Evolutionary conservation across 257 asterid genomes (phyloP), one percentile per base, ranked within the genome.

Genomic region (Nicotiana obtusifolia): DNA sequence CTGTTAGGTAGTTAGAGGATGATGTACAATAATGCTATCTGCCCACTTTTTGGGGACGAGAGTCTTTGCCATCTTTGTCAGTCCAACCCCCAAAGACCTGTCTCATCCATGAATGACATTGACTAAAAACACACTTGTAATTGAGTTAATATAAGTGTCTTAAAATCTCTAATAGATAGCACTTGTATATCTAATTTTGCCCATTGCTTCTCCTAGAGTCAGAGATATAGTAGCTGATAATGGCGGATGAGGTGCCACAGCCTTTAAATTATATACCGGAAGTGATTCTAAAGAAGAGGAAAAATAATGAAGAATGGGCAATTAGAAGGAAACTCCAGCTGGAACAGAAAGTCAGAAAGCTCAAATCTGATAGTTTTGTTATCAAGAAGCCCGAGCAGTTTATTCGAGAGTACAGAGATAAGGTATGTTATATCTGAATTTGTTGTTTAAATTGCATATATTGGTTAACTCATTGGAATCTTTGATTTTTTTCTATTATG

Each of bases 311-410:
- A 85, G 87, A 89, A 66, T 94, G 98, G 98, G 97, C 97, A 13
- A 86, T 95, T 68, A 88, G 84, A 60, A 94, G 97, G 85, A 95
- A 90, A 68, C 87, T 88, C 65, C 95, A 90, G 83, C 59, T 88
- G 65, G 89, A 94, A 80, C 97, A 94, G 88, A 88, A 89, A 89
- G 92, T 81, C 28, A 91, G 91, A 88, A 89, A 92, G 67, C 88
- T 31, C 61, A 94, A 91, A 77, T 61, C 94, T 41, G 84, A 80
- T 65, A 91, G 30, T 54, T 78, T 82, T 64, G 78, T 87, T 81
- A 88, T 94, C 75, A 95, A 93, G 88, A 95, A 92, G 89, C 97
- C 99, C 41, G 95, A 95, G 78, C 94, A 93, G 77, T 94, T 94
- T 81, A 87, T 95, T 73, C 86, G 92, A 76, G 99, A 93, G 41